A percentile compares a stretch with the other conserved stretches of the same genome.
These are phyloP conservation scores for Stagonosporopsis tanaceti DNA, from an alignment of 2,329 filamentous ascomycete species.

Conservation along the genomic window DNA sequence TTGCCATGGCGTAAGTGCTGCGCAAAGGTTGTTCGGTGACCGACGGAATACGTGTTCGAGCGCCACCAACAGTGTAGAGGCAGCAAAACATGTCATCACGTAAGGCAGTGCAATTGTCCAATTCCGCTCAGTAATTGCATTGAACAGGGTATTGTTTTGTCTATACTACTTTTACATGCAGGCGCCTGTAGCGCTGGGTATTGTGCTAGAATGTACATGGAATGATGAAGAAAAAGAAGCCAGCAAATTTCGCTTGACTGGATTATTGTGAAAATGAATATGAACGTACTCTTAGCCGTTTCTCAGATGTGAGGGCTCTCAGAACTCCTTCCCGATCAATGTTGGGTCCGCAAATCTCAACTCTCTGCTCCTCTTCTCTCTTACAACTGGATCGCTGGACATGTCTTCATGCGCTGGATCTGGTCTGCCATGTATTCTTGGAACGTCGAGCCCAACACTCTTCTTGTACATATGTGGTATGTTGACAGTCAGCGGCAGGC, in stretches of 20 bases:
- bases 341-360: conserved; percentile 32
- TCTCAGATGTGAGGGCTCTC: neutral
- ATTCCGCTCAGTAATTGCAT: neutral
- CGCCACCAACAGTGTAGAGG: conserved; percentile 4
- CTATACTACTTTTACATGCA: conserved; percentile 8
- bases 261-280: neutral
- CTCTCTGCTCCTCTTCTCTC: conserved; percentile 32
- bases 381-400: conserved; percentile 19
- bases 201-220: conserved; percentile 8
- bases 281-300: neutral
- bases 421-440: conserved; percentile 13
- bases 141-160: neutral
- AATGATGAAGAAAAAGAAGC: conserved; percentile 2
- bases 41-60: conserved; percentile 3
- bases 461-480: conserved; percentile 25
- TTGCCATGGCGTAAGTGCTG: neutral
- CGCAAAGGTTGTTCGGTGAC: conserved; percentile 9
- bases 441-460: conserved; percentile 31
- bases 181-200: conserved; percentile 15
- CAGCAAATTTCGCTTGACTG: neutral
- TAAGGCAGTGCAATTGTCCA: neutral
- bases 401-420: conserved; percentile 19
- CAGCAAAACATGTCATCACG: neutral
- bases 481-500: conserved; percentile 35
- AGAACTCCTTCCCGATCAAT: conserved; percentile 28